phyloP scores from a whole-genome alignment of 2,329 filamentous ascomycete genomes.

The Cladosporium colombiae region DNA sequence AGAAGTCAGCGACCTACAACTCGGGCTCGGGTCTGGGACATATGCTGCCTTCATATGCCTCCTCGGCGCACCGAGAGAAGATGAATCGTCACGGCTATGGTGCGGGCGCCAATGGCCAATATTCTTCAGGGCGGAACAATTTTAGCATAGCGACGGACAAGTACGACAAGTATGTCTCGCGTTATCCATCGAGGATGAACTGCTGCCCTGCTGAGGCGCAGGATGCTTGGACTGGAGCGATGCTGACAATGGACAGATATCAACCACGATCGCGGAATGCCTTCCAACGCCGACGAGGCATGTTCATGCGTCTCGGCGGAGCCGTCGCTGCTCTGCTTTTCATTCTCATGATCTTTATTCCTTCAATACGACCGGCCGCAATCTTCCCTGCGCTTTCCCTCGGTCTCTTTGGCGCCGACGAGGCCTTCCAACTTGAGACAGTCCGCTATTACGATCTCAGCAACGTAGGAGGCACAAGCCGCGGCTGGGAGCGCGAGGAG shows the following conservation, averaged over 20 bases:
- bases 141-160: slow-evolving; percentile 89
- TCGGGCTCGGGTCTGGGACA: slow-evolving; percentile 17
- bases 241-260: slow-evolving; percentile 59
- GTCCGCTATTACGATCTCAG: slow-evolving; percentile 96
- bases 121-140: slow-evolving; percentile 56
- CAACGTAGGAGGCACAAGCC: slow-evolving; percentile 85
- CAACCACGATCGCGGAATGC: slow-evolving; percentile 74
- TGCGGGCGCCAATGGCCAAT: slow-evolving; percentile 70
- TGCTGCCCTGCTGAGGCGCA: neutral
- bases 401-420: slow-evolving; percentile 64
- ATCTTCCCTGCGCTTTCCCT: slow-evolving; percentile 65
- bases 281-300: slow-evolving; percentile 69
- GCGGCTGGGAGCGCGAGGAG: slow-evolving; percentile 95
- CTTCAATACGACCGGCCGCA: slow-evolving; percentile 65
- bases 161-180: slow-evolving; percentile 53
- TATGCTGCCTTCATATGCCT: slow-evolving; percentile 64
- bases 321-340: slow-evolving; percentile 58
- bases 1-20: neutral
- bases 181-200: neutral
- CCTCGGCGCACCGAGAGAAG: slow-evolving; percentile 60
- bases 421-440: slow-evolving; percentile 82
- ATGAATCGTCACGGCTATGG: slow-evolving; percentile 82
- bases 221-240: neutral
- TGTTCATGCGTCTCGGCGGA: slow-evolving; percentile 68
- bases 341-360: slow-evolving; percentile 70